Conservation (phyloP, 306 rosid genomes). For the Quercus rubra region DNA sequence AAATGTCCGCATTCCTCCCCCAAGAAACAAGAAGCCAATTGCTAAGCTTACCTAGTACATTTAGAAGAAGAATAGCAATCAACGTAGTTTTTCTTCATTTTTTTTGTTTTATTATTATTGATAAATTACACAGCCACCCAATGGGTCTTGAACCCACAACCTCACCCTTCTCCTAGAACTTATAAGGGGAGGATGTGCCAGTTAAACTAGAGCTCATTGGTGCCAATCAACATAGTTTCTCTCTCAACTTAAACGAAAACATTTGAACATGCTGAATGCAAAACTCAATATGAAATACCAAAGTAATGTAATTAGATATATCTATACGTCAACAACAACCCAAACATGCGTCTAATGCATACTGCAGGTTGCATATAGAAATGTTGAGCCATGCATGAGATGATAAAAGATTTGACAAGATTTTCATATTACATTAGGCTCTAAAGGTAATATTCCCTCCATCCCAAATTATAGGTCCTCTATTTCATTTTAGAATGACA, state of each 20-base stretch:
- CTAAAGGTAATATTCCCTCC: not conserved
- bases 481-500: too few relatives aligned
- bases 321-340: not conserved
- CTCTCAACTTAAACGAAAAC: not conserved
- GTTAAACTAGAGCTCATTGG: too few relatives aligned
- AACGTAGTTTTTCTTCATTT: not conserved
- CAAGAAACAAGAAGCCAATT: slow-evolving; percentile 92
- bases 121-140: too few relatives aligned
- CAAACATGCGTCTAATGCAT: not conserved
- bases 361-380: not conserved
- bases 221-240: not conserved
- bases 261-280: not conserved
- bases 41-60: slow-evolving; percentile 82
- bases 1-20: slow-evolving; percentile 95
- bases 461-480: too few relatives aligned
- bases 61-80: slow-evolving; percentile 11
- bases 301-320: not conserved
- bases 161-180: too few relatives aligned
- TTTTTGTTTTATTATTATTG: not conserved
- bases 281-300: not conserved
- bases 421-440: not conserved
- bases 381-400: not conserved
- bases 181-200: too few relatives aligned
- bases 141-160: too few relatives aligned
- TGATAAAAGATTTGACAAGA: not conserved